Percentiles rank a stretch among this genome's conserved stretches.
phyloP scores from a whole-genome alignment of 768 basidiomycete genomes.

The Auricularia sp. region DNA sequence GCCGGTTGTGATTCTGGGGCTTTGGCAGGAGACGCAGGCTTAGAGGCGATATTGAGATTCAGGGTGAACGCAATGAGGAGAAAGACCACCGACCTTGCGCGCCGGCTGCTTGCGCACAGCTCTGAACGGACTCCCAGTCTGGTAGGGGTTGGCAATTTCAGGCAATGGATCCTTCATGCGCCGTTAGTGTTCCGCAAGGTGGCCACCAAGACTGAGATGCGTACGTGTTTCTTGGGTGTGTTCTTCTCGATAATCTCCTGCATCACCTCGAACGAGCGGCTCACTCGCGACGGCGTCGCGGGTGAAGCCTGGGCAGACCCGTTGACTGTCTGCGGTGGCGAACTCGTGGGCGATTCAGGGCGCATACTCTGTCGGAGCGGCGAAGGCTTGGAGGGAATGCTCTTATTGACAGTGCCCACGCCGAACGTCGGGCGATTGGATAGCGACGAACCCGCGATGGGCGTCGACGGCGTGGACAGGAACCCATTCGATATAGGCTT shows the following conservation, averaged over 20 bases:
- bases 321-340: not conserved
- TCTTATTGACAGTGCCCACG: not conserved
- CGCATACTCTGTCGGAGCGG: not conserved
- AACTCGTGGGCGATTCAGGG: not conserved
- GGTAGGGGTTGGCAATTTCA: not conserved
- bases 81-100: not conserved
- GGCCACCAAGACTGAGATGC: not conserved
- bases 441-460: not conserved
- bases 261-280: not conserved
- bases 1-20: not conserved
- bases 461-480: not conserved
- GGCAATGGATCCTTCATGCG: not conserved
- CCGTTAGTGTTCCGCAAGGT: not conserved
- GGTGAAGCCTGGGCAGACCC: not conserved
- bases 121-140: not conserved
- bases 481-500: not conserved
- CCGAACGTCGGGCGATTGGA: not conserved
- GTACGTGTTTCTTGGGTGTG: not conserved
- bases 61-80: too few species aligned
- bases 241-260: not conserved
- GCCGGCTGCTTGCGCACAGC: not conserved
- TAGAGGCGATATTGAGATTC: too few species aligned
- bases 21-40: not conserved
- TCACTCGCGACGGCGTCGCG: not conserved
- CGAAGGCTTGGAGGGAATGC: not conserved